A percentile compares a stretch with the other conserved stretches of the same genome.
phyloP scores from a whole-genome alignment of 805 yeast genomes.

The Ogataea sp. region DNA sequence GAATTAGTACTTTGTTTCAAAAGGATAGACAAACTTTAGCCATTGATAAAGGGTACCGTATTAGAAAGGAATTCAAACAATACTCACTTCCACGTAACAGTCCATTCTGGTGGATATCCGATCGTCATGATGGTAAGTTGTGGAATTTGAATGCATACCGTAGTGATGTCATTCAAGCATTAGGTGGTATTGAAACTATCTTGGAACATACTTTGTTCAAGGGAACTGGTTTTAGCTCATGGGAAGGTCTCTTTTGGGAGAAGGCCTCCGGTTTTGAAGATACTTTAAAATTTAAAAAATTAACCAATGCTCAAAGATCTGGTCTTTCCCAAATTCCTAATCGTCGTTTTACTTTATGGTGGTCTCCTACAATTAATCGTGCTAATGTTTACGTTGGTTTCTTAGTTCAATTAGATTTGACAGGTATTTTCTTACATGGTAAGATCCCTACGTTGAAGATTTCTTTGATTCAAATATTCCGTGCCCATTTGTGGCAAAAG shows the following conservation, averaged over 20 bases:
- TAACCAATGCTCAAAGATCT: constrained; percentile 95
- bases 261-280: constrained; percentile 97
- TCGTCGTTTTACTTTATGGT: constrained; percentile 95
- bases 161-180: constrained; percentile 92
- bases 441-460: constrained; percentile 96
- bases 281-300: constrained; percentile 84
- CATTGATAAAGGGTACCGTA: constrained; percentile 87
- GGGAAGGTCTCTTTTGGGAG: constrained; percentile 99
- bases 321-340: constrained; percentile 97
- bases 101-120: constrained; percentile 96
- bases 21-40: constrained; percentile 93
- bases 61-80: constrained; percentile 71
- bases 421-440: constrained; percentile 96
- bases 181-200: constrained; percentile 96
- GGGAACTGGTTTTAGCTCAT: constrained; percentile 95
- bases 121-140: constrained; percentile 88
- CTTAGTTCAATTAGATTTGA: constrained; percentile 88
- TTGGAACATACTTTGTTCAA: constrained; percentile 90
- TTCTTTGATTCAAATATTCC: constrained; percentile 88
- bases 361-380: constrained; percentile 98
- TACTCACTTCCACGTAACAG: constrained; percentile 64
- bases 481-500: constrained; percentile 99
- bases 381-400: constrained; percentile 98
- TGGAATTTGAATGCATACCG: constrained; percentile 93
- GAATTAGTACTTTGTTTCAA: constrained; percentile 91